These are phyloP conservation scores for Diaporthe humulicola DNA, from an alignment of 2,329 filamentous ascomycete species.

Conservation along the genomic window DNA sequence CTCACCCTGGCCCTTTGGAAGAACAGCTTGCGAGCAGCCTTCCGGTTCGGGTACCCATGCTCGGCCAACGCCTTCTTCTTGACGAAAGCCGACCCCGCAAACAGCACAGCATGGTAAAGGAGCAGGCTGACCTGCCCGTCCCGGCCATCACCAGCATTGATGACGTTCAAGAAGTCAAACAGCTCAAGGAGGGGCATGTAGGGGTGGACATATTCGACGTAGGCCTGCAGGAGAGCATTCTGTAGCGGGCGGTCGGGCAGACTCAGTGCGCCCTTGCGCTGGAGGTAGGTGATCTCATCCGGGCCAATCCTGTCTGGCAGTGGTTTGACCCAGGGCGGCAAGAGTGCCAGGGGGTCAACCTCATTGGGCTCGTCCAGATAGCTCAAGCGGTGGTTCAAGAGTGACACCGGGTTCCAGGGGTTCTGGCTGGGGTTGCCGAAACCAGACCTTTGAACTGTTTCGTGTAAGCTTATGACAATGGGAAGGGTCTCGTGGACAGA, in stretches of 20 bases:
- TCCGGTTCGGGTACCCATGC: constrained; percentile 82
- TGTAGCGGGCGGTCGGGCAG: constrained; percentile 79
- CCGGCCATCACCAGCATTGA: constrained; percentile 76
- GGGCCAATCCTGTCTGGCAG: constrained; percentile 81
- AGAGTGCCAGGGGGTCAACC: constrained; percentile 60
- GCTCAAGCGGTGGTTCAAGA: background rate
- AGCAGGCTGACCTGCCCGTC: constrained; percentile 84
- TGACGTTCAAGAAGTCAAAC: constrained; percentile 69
- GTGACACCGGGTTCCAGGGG: constrained; percentile 44
- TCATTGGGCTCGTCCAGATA: constrained; percentile 52
- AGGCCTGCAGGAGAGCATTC: constrained; percentile 84
- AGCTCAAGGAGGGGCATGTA: constrained; percentile 91
- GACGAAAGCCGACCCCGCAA: constrained; percentile 89
- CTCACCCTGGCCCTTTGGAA: constrained; percentile 89
- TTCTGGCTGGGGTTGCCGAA: constrained; percentile 43
- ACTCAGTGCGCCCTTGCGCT: constrained; percentile 85
- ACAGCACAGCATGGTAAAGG: constrained; percentile 95
- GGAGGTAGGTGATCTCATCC: constrained; percentile 87
- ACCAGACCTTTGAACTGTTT: constrained; percentile 41
- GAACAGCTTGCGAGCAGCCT: constrained; percentile 87
- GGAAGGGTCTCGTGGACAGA: constrained; percentile 41
- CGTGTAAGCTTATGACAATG: constrained; percentile 24
- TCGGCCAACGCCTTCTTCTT: constrained; percentile 82
- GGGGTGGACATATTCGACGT: constrained; percentile 90
- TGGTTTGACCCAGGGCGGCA: constrained; percentile 77